These are phyloP conservation scores for Botrytis byssoidea DNA, from an alignment of 2,329 filamentous ascomycete species.

Conservation along the genomic window DNA sequence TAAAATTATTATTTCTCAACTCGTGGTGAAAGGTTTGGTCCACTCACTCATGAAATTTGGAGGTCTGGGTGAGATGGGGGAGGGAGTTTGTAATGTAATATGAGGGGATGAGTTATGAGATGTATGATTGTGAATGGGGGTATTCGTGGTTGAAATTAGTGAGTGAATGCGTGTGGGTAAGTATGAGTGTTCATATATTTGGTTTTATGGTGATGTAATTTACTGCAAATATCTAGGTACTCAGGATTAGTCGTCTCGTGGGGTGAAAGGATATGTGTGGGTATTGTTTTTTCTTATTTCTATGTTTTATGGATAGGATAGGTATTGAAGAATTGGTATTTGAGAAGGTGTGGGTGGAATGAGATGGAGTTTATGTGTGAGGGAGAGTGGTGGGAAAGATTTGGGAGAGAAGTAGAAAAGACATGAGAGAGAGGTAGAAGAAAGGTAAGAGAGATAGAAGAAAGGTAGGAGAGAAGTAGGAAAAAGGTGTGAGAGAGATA, in stretches of 20 bases:
- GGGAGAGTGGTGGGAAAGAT: background rate
- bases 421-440: no score
- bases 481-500: no score
- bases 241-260: background rate
- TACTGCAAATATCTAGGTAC: no score
- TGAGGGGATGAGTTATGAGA: background rate
- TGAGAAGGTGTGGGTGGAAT: background rate
- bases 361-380: background rate
- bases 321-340: background rate
- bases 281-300: background rate
- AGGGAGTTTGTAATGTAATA: constrained; percentile 3
- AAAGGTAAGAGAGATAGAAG: no score
- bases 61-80: background rate
- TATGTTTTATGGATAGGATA: background rate
- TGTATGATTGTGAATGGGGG: background rate
- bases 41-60: background rate
- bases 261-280: background rate
- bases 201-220: background rate
- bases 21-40: background rate
- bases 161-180: background rate
- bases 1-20: constrained; percentile 12
- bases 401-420: no score
- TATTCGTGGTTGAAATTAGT: background rate
- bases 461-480: no score
- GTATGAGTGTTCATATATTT: background rate